Percentiles rank a stretch among this genome's conserved stretches.
phyloP scores from a whole-genome alignment of 164 flowering plant genomes.

The Vitis vinifera region ASM3070453v1 NC_081819.1:16848001-16848500 shows the following conservation, averaged over 20 bases:
- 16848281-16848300: slow-evolving; percentile 18
- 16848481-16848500: slow-evolving; percentile 22
- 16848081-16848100: slow-evolving; percentile 23
- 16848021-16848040: slow-evolving; percentile 28
- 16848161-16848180: slow-evolving; percentile 47
- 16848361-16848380: slow-evolving; percentile 46
- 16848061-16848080: slow-evolving; percentile 20
- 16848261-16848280: slow-evolving; percentile 18
- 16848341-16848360: slow-evolving; percentile 15
- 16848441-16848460: slow-evolving; percentile 40
- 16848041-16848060: slow-evolving; percentile 17
- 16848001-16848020: slow-evolving; percentile 24
- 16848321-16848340: slow-evolving; percentile 18
- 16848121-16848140: slow-evolving; percentile 46
- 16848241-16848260: slow-evolving; percentile 36
- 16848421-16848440: not conserved
- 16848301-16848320: slow-evolving; percentile 14
- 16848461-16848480: slow-evolving; percentile 22
- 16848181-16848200: slow-evolving; percentile 28
- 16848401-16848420: not conserved
- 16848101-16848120: slow-evolving; percentile 46
- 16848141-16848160: slow-evolving; percentile 36
- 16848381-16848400: slow-evolving; percentile 19
- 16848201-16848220: slow-evolving; percentile 6
- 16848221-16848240: slow-evolving; percentile 8